phyloP scores from a whole-genome alignment of 1,284 basidiomycete genomes.

The Cryptococcus jaspeensis region DNA sequence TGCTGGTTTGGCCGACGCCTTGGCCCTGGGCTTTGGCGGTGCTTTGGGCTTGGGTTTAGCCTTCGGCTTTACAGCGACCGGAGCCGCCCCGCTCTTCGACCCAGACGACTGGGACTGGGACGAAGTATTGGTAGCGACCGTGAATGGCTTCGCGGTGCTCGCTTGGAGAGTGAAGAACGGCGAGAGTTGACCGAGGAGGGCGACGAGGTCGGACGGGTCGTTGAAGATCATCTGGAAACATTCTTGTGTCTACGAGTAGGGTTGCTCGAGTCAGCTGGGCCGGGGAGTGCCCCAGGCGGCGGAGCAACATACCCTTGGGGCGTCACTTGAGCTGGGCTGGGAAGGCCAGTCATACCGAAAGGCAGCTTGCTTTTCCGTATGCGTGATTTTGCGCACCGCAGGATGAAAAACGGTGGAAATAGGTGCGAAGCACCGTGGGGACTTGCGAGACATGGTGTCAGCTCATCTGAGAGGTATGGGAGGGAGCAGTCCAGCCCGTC shows the following conservation, averaged over 20 bases:
- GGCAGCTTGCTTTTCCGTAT: neutral
- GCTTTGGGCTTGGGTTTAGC: neutral
- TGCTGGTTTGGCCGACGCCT: neutral
- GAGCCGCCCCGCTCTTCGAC: too few species aligned
- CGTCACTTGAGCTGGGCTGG: neutral
- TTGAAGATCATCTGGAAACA: constrained; percentile 11
- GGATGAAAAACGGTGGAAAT: neutral
- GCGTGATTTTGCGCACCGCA: constrained; percentile 1
- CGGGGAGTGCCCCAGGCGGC: neutral
- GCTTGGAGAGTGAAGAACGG: constrained; percentile 5
- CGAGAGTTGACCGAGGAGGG: neutral
- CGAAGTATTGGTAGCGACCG: neutral
- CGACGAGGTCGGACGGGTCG: neutral
- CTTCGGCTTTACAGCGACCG: neutral
- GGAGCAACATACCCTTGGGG: neutral
- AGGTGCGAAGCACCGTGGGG: too few species aligned
- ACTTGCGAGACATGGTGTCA: neutral
- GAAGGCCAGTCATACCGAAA: constrained; percentile 12
- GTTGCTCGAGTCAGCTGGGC: neutral
- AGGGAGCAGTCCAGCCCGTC: neutral
- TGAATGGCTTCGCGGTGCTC: neutral
- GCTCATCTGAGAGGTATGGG: neutral
- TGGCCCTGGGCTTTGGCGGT: neutral
- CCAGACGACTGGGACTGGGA: too few species aligned
- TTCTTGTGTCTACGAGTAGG: constrained; percentile 9